phyloP scores from a whole-genome alignment of 2,329 filamentous ascomycete genomes.

The Pseudogymnoascus sp. region DNA sequence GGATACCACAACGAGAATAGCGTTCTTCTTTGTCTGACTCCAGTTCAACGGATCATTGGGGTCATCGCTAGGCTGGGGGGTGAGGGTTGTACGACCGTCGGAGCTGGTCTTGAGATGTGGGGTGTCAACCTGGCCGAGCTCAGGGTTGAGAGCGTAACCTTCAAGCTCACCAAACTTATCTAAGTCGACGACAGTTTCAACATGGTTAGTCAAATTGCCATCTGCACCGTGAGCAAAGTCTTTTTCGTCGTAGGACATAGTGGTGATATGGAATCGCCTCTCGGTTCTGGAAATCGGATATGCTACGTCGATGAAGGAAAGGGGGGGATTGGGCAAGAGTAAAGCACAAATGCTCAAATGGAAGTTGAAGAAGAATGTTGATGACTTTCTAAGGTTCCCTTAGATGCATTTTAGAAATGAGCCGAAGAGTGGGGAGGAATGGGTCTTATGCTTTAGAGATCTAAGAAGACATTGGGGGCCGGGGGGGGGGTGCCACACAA shows the following conservation, averaged over 20 bases:
- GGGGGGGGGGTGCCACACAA: neutral
- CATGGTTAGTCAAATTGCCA: neutral
- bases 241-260: neutral
- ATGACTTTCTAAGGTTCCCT: neutral
- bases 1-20: slow-evolving; percentile 40
- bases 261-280: neutral
- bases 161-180: slow-evolving; percentile 11
- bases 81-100: slow-evolving; percentile 29
- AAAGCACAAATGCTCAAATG: neutral
- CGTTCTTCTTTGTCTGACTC: slow-evolving; percentile 38
- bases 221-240: neutral
- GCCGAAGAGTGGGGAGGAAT: neutral
- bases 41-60: slow-evolving; percentile 40
- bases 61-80: slow-evolving; percentile 36
- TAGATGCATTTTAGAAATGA: neutral
- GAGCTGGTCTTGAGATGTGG: slow-evolving; percentile 46
- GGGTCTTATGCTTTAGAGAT: neutral
- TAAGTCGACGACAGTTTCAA: slow-evolving; percentile 5
- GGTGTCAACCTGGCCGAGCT: neutral
- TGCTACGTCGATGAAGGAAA: neutral
- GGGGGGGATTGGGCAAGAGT: neutral
- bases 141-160: slow-evolving; percentile 11
- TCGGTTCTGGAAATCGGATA: neutral
- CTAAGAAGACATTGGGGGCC: neutral
- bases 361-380: neutral